Percentiles rank a stretch among this genome's conserved stretches.
Conservation (phyloP, 2,329 filamentous ascomycete species). For the Rosellinia necatrix region DNA sequence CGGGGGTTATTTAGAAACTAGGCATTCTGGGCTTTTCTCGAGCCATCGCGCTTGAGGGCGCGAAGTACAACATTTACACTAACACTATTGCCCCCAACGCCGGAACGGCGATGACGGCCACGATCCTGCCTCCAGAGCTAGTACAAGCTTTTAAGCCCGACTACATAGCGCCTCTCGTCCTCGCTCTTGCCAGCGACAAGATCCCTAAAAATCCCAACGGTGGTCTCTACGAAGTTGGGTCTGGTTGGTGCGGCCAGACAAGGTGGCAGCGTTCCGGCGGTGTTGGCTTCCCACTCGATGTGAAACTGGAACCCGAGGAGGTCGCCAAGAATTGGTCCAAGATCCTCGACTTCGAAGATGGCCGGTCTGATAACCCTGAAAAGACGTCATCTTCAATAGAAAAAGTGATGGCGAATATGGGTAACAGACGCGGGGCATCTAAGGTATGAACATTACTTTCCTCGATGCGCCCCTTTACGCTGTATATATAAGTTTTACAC, state of each 20-base stretch:
- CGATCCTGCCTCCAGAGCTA: conserved; percentile 94
- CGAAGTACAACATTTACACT: conserved; percentile 97
- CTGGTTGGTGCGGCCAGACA: conserved; percentile 88
- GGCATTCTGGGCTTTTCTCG: conserved; percentile 96
- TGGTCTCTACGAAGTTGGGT: conserved; percentile 90
- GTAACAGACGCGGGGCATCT: conserved; percentile 68
- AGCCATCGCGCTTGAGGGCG: conserved; percentile 87
- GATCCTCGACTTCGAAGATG: conserved; percentile 86
- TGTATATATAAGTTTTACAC: conserved; percentile 32
- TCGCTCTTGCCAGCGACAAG: conserved; percentile 83
- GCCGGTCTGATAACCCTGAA: conserved; percentile 83
- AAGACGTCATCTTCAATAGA: conserved; percentile 76
- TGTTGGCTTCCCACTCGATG: conserved; percentile 87
- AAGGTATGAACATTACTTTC: conserved; percentile 59
- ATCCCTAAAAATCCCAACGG: conserved; percentile 83
- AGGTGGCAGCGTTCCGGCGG: conserved; percentile 94
- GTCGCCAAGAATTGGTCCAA: conserved; percentile 76
- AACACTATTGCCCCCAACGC: conserved; percentile 99
- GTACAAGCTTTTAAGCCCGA: conserved; percentile 99
- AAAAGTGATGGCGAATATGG: conserved; percentile 80
- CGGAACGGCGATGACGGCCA: conserved; percentile 91
- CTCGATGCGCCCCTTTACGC: conserved; percentile 30
- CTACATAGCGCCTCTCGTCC: conserved; percentile 92
- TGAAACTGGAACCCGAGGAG: conserved; percentile 81
- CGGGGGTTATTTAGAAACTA: conserved; percentile 63